Base-by-base conservation (phyloP, 2,329 filamentous ascomycete genomes). In the Colletotrichum sp. region DNA sequence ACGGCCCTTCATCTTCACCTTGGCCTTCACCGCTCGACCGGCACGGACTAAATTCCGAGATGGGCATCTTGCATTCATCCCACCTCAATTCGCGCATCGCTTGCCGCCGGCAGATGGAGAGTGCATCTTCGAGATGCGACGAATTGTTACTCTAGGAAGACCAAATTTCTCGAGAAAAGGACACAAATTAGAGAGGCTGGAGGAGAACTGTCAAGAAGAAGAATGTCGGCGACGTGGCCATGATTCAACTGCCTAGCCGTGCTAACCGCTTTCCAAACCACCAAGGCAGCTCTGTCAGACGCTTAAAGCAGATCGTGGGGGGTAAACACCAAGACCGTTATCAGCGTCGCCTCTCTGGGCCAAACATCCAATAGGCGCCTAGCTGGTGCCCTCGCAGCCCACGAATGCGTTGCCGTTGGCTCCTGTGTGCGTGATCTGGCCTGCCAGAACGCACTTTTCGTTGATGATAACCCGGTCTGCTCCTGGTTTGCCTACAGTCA, bases 391-490 rank as follows among this genome's bases (percentile, higher is more conserved):
- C 27, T 80, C 80, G 84, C 93, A 95, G 29, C 87, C 90, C 74
- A 94, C 92, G 84, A 95, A 95, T 83, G 89, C 86, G 82, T 94
- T 92, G 52, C 92, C 92, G 68, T 88, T 91, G n/a, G 93, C 93
- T 22, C 93, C 93, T 15, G 91, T 93, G 80, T 95, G 93, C 0
- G 93, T 95, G 77, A 95, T 93, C 32, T 90, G 86, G 39, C 92
- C 93, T 9, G 92, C 93, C 65, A 90, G 87, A 72, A 88, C 75
- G 79, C 92, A 90, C 16, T 84, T 78, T 0, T 81, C 86, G 80
- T 91, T 93, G 85, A 95, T 92, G n/a, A 94, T 83, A 71, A 94
- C 90, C 68, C 93, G 90, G 81, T 95, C 93, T n/a, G 93, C 85
- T 44, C 93, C 93, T 1, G 93, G 93, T 1, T 88, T 89, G 27